These are phyloP conservation scores for Porphyrellus cyaneotinctus DNA, from an alignment of 768 basidiomycete genomes.

Conservation along the genomic window DNA sequence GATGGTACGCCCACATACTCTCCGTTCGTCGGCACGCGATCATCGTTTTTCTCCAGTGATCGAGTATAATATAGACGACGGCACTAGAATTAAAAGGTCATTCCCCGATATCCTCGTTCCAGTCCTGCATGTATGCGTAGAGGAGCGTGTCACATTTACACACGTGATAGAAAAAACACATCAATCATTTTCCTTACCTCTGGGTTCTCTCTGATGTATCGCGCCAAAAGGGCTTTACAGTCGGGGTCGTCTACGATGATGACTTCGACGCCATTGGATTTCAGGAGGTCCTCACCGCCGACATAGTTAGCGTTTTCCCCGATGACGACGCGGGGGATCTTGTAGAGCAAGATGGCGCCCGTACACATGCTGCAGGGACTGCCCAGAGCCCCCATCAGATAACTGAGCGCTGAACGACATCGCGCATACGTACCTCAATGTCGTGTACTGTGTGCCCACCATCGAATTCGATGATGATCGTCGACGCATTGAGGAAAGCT, in stretches of 20 bases:
- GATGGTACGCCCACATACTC: constrained; percentile 6
- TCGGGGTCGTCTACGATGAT: constrained; percentile 43
- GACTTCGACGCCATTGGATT: constrained; percentile 50
- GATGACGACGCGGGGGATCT: constrained; percentile 62
- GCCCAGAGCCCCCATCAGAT: neutral
- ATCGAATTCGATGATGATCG: neutral
- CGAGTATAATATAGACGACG: constrained; percentile 4
- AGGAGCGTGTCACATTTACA: neutral
- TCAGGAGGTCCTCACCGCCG: constrained; percentile 53
- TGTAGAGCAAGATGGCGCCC: constrained; percentile 59
- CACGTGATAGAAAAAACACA: constrained; percentile 6
- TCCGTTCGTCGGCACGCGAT: neutral
- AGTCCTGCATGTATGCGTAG: constrained; percentile 37
- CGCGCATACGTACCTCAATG: constrained; percentile 28
- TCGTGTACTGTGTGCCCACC: constrained; percentile 32
- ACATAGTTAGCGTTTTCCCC: constrained; percentile 56
- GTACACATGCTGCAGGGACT: constrained; percentile 63
- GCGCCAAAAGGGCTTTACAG: constrained; percentile 52
- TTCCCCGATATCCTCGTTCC: constrained; percentile 63
- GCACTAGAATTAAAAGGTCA: neutral
- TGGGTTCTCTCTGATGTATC: constrained; percentile 54
- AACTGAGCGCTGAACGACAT: neutral
- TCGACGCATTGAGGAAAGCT: too few species aligned
- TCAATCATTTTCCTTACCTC: constrained; percentile 35
- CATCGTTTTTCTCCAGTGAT: neutral